Conservation (phyloP, 805 yeast genomes). For the Saccharomycopsis fibuligera region DNA sequence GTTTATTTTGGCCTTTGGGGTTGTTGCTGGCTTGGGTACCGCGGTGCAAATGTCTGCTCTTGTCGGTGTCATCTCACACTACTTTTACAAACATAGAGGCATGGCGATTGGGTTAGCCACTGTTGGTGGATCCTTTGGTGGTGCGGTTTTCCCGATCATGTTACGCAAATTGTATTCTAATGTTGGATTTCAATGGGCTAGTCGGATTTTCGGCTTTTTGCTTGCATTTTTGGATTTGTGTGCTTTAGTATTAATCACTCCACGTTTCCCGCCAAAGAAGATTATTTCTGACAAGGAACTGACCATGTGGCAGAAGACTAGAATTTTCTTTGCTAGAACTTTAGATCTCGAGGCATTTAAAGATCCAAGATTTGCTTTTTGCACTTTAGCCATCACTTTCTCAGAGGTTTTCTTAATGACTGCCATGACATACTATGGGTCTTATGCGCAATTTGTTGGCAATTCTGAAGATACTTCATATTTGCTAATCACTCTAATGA, state of each 20-base stretch:
- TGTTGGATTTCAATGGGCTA: slow-evolving; percentile 50
- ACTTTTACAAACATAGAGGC: slow-evolving; percentile 38
- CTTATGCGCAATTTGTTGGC: slow-evolving; percentile 44
- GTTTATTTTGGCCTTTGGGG: slow-evolving; percentile 46
- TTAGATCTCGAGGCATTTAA: slow-evolving; percentile 29
- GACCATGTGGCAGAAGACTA: not conserved
- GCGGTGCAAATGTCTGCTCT: slow-evolving; percentile 38
- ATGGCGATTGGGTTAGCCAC: slow-evolving; percentile 42
- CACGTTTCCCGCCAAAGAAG: slow-evolving; percentile 26
- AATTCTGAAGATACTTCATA: slow-evolving; percentile 34
- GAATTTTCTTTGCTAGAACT: slow-evolving; percentile 9
- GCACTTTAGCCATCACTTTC: slow-evolving; percentile 38
- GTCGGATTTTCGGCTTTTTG: slow-evolving; percentile 42
- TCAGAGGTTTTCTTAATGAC: slow-evolving; percentile 41
- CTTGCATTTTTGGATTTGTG: slow-evolving; percentile 13
- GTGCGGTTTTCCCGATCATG: slow-evolving; percentile 41
- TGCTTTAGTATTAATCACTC: slow-evolving; percentile 28
- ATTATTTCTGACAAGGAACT: slow-evolving; percentile 16
- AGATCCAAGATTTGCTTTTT: slow-evolving; percentile 38
- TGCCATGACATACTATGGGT: slow-evolving; percentile 43
- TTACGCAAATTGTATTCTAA: slow-evolving; percentile 34
- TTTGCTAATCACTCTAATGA: slow-evolving; percentile 36
- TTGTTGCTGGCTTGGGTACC: slow-evolving; percentile 38
- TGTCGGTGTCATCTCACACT: slow-evolving; percentile 39
- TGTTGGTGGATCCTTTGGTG: slow-evolving; percentile 47